Percentiles rank a stretch among this genome's conserved stretches.
Evolutionary conservation across 2,329 filamentous ascomycete species (phyloP).

Genomic region (Xylaria digitata): DNA sequence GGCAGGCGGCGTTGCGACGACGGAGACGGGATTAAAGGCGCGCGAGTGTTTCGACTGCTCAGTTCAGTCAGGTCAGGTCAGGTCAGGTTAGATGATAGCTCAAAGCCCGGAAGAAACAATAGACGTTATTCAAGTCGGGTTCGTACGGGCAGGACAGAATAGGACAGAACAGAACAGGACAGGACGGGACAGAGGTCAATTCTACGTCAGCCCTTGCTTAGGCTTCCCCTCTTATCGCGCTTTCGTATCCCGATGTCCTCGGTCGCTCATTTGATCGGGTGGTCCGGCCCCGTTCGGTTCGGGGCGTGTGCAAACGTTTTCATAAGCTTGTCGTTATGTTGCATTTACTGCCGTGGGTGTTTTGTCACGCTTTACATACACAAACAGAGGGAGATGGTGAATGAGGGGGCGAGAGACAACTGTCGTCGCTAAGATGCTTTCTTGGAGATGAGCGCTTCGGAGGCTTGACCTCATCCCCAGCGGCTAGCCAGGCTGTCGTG

Average conservation of each 20-base stretch:
- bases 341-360: slow-evolving; percentile 5
- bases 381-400: slow-evolving; percentile 14
- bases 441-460: slow-evolving; percentile 35
- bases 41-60: slow-evolving; percentile 11
- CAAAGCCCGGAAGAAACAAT: slow-evolving; percentile 16
- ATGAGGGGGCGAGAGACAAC: slow-evolving; percentile 24
- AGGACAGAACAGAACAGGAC: too few species aligned
- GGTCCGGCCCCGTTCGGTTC: slow-evolving; percentile 29
- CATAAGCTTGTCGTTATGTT: neutral
- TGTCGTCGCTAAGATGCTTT: slow-evolving; percentile 32
- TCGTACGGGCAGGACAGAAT: slow-evolving; percentile 7
- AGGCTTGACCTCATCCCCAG: slow-evolving; percentile 37
- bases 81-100: neutral
- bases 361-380: neutral
- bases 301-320: slow-evolving; percentile 10
- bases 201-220: slow-evolving; percentile 37
- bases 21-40: slow-evolving; percentile 26
- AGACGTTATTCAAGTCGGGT: slow-evolving; percentile 30
- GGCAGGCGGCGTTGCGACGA: slow-evolving; percentile 54
- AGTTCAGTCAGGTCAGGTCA: neutral
- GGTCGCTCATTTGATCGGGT: slow-evolving; percentile 33
- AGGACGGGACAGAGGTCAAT: slow-evolving; percentile 31
- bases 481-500: slow-evolving; percentile 34
- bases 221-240: slow-evolving; percentile 38
- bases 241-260: slow-evolving; percentile 35